Base-by-base conservation (phyloP, 1,284 basidiomycete genomes). In the Ganoderma sinense region DNA sequence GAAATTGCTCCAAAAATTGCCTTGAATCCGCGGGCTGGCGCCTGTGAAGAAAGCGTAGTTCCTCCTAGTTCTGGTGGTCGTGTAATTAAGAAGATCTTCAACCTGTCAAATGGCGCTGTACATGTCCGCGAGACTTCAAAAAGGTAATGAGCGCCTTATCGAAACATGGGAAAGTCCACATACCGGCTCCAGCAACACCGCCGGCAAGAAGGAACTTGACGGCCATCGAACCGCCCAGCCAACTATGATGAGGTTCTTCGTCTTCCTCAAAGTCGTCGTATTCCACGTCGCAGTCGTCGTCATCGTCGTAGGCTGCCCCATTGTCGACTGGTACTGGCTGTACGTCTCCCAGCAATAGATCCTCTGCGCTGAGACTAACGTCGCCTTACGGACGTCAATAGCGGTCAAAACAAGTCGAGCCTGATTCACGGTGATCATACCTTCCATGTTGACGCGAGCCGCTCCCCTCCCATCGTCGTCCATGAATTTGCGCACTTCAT, bases 71-170 rank as follows among this genome's bases (percentile, higher is more conserved):
- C 91, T 76, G 91, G 91, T 62, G 87, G 86, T 76, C 87, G 88
- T 56, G 97, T 99, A 74, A 99, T 99, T 68, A 99, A 88, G 81
- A 98, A 99, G 67, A 99, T 90, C 82, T 98, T 99, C 62, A 99
- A 85, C 68, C 98, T 91, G 82, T 99, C 98, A 75, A 99, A 99
- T 0, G 98, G 98, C 6, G 98, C 98, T 0, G 98, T 99, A 69
- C 96, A 97, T 45, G 97, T 95, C 73, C 98, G 88, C 23, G 97
- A 99, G 26, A 99, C 97, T 93, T 80, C 62, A 39, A 65, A 13
- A 43, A 64, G 11, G 6, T 8, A 39, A 39, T 58, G 40, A 66
- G 62, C 48, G 8, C 36, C 31, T 16, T 43, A 20, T 29, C 16
- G 5, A 40, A 29, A 16, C 18, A 23, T 16, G 23, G n/a, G 5